Conservation (phyloP, 495 filamentous ascomycete genomes). For the Hyaloscypha variabilis region DNA sequence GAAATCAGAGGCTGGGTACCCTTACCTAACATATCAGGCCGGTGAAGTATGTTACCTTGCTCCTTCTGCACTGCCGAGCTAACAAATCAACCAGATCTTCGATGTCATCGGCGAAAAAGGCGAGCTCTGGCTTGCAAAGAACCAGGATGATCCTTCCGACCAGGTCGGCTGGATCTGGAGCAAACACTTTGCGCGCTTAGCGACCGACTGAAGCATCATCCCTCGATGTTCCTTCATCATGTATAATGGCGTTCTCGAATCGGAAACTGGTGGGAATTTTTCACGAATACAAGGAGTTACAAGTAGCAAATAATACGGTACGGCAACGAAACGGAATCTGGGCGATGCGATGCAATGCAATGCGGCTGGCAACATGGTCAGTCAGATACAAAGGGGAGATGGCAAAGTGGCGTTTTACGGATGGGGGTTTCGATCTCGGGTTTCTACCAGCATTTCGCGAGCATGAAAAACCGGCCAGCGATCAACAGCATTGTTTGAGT, state of each 20-base stretch:
- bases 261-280: neutral
- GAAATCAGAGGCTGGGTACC: slow-evolving; percentile 91
- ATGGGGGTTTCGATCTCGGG: neutral
- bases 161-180: slow-evolving; percentile 98
- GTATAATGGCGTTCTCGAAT: slow-evolving; percentile 2
- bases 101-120: slow-evolving; percentile 94
- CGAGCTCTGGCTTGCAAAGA: slow-evolving; percentile 95
- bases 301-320: neutral
- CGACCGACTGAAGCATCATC: slow-evolving; percentile 33
- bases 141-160: slow-evolving; percentile 82
- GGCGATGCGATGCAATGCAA: neutral
- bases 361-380: neutral
- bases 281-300: neutral
- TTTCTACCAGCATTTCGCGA: neutral
- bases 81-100: slow-evolving; percentile 60
- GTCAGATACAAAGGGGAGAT: neutral
- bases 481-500: neutral
- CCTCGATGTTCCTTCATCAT: neutral
- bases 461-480: neutral
- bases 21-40: slow-evolving; percentile 91
- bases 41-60: slow-evolving; percentile 65
- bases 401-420: neutral
- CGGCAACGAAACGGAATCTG: neutral
- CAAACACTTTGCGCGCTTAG: slow-evolving; percentile 89
- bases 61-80: slow-evolving; percentile 3